Evolutionary conservation across 1,139 yeast genomes (phyloP).

Genomic region (Dujonia santamariae): DNA sequence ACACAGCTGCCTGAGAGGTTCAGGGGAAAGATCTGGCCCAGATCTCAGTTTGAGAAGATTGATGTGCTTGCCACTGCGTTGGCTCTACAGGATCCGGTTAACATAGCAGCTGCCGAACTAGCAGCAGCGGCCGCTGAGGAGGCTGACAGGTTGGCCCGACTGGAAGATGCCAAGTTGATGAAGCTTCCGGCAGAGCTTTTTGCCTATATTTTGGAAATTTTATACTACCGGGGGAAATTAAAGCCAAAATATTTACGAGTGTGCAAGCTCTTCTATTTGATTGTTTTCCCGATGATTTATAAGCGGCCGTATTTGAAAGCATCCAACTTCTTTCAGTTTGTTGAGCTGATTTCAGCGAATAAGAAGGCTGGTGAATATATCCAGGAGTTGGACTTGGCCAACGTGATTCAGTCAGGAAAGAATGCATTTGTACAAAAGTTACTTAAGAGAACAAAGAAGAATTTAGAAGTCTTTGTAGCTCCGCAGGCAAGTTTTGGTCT

Average conservation of each 20-base stretch:
- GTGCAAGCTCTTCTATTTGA: slow-evolving; percentile 55
- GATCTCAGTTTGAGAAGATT: slow-evolving; percentile 43
- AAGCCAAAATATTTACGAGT: slow-evolving; percentile 57
- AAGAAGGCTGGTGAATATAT: slow-evolving; percentile 45
- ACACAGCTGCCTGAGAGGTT: slow-evolving; percentile 18
- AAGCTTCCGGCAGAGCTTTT: slow-evolving; percentile 62
- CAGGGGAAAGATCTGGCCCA: slow-evolving; percentile 37
- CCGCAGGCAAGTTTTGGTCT: slow-evolving; percentile 95
- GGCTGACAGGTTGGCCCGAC: slow-evolving; percentile 5
- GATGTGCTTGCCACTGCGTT: slow-evolving; percentile 41
- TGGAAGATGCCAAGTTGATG: slow-evolving; percentile 17
- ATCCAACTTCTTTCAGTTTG: slow-evolving; percentile 68
- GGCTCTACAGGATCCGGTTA: slow-evolving; percentile 17
- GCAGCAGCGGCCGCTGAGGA: slow-evolving; percentile 4
- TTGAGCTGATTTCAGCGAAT: slow-evolving; percentile 57
- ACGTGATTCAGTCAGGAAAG: slow-evolving; percentile 87
- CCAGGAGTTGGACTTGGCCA: slow-evolving; percentile 61
- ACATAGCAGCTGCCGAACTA: slow-evolving; percentile 13
- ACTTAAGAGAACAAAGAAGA: slow-evolving; percentile 67
- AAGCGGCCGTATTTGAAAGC: slow-evolving; percentile 59
- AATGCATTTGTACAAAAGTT: slow-evolving; percentile 85
- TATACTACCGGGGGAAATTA: slow-evolving; percentile 31
- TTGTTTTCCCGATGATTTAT: slow-evolving; percentile 64
- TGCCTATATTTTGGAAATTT: slow-evolving; percentile 44
- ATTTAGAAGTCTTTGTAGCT: slow-evolving; percentile 69